Base-by-base conservation (phyloP, 2,329 filamentous ascomycete species). In the Neurospora sp. region DNA sequence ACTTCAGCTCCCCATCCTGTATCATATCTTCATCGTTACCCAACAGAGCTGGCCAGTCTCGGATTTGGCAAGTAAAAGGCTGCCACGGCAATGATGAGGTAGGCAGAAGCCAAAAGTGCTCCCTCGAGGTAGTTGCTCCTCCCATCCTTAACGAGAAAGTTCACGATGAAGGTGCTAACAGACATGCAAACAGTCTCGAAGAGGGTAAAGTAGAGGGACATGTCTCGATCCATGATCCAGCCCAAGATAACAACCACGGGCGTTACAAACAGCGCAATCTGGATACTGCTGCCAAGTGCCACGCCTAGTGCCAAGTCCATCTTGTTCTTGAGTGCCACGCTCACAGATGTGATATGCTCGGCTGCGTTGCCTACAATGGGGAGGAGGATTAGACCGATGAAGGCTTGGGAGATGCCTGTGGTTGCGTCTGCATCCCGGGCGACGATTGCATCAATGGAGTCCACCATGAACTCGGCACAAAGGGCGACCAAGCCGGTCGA, bases 181-280 rank as follows among this genome's bases (percentile, higher is more conserved):
- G 93, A 90, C 75, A 93, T 84, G 43, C 89, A 88, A 23, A 92
- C 88, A 0, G 90, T 92, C 80, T 93, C 91, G 76, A 93, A 93
- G 42, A 89, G 84, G 74, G 90, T 90, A 79, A 93, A 93, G 74
- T 91, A 90, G 67, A 93, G 83, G n/a, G 86, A 83, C 78, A 89
- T 84, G 23, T 87, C 83, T 46, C 83, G 83, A 13, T 81, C 76
- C 73, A 89, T 79, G 72, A 81, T 81, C 87, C 87, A 90, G 15
- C 86, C 87, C 10, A 88, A 83, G 2, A 89, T 79, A 13, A 90
- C 85, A 3, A 88, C 84, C 62, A 89, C 78, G 0, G 87, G 88
- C 0, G 86, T 86, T 2, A 90, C 84, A 72, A 89, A 87, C 0
- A 90, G 80, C 0, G 87, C 84, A 68, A 90, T 89, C 74, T 90